These are phyloP conservation scores for Solanum hybrid DNA, from an alignment of 305 asterid species.

Conservation along the genomic window DNA sequence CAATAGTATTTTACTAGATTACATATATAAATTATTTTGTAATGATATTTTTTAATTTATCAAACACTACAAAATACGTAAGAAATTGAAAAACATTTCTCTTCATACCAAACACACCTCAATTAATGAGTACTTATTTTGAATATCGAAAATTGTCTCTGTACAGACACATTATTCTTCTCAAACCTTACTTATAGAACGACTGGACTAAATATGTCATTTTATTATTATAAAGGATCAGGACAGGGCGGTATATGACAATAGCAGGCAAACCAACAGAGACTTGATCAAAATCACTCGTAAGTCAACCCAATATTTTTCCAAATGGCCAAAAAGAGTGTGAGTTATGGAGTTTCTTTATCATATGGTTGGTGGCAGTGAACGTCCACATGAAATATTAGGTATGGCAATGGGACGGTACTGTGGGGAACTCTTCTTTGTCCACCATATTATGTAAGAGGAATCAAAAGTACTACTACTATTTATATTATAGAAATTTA, in stretches of 20 bases:
- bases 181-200: neutral
- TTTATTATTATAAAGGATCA: neutral
- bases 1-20: neutral
- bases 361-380: neutral
- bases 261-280: neutral
- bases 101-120: neutral
- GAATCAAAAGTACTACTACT: neutral
- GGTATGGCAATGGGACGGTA: neutral
- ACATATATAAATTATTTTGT: neutral
- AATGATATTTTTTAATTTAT: neutral
- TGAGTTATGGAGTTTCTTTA: neutral
- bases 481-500: neutral
- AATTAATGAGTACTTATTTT: neutral
- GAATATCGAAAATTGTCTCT: neutral
- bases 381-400: neutral
- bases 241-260: neutral
- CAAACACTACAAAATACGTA: neutral
- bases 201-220: neutral
- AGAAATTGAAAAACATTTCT: neutral
- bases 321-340: neutral
- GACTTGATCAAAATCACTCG: neutral
- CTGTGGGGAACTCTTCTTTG: neutral
- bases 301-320: neutral
- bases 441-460: neutral
- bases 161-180: neutral